phyloP scores from a whole-genome alignment of 768 basidiomycete species.

The Panaeolus papilionaceus region DNA sequence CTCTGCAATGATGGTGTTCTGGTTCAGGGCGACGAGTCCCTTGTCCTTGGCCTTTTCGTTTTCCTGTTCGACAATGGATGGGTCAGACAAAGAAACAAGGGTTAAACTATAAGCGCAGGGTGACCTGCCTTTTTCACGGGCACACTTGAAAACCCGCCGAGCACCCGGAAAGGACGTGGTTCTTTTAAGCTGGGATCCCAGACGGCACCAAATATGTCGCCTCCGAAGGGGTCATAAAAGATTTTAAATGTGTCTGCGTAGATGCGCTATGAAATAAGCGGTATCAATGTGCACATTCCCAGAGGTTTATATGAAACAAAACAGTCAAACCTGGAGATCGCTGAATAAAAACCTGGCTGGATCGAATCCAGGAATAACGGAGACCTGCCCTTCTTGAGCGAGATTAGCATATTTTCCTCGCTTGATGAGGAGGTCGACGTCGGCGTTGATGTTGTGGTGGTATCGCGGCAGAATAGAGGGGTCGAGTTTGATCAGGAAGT shows the following conservation, averaged over 20 bases:
- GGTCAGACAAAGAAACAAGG: conserved; percentile 7
- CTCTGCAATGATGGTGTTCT: conserved; percentile 70
- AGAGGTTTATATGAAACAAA: background rate
- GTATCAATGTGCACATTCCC: too few relatives aligned
- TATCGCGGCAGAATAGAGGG: conserved; percentile 71
- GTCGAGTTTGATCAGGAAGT: conserved; percentile 82
- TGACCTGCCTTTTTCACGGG: conserved; percentile 50
- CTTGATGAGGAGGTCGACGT: conserved; percentile 51
- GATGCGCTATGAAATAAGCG: conserved; percentile 50
- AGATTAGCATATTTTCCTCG: conserved; percentile 53
- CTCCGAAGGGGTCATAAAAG: conserved; percentile 87
- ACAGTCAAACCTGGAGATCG: conserved; percentile 68
- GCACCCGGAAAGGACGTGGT: conserved; percentile 75
- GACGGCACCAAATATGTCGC: conserved; percentile 77
- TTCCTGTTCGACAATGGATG: conserved; percentile 31
- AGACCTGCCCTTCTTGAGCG: conserved; percentile 32
- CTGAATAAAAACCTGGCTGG: conserved; percentile 69
- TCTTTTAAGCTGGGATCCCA: conserved; percentile 81
- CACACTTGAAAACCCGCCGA: conserved; percentile 79
- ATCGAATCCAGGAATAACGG: conserved; percentile 76
- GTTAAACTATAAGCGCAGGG: background rate
- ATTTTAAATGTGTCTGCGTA: conserved; percentile 82
- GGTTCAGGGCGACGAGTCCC: conserved; percentile 69
- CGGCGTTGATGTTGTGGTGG: conserved; percentile 67
- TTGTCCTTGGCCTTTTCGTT: conserved; percentile 59